Evolutionary conservation across 1,139 yeast species (phyloP), one percentile per base, ranked within the genome.

Genomic region (Candida mesenterica): DNA sequence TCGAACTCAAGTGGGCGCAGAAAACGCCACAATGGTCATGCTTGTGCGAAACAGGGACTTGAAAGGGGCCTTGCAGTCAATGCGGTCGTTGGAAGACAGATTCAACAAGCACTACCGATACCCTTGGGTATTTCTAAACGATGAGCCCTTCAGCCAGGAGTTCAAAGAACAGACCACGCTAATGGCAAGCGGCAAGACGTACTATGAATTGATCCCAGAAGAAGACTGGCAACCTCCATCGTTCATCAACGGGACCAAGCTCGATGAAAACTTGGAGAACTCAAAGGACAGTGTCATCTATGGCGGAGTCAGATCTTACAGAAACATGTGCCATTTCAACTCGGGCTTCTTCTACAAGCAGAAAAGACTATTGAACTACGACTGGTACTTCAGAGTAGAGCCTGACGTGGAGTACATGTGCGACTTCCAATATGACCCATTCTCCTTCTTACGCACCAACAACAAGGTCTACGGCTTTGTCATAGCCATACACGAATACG

Each of bases 151-250:
- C 42, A 57, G 48, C 17, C 60, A 57, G 14, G 72, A 62, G 15
- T 69, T 69, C 45, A 68, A 59, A 15, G 72, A 66, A 34, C 55
- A 76, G 46, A 89, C 97, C 0, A 67, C 82, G 1, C 72, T 86
- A 19, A 85, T 90, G 95, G 95, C 90, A 0, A 82, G 90, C 40
- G 94, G 96, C 0, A 59, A 74, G 33, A 79, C 90, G 1, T 70
- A 40, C 43, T 67, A 71, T 45, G 76, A 70, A 40, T 51, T 70
- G 30, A 64, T 71, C 2, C 75, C 76, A 0, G 44, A 40, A 20
- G 57, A 52, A 15, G 73, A 71, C 46, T 70, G 76, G 76, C 52
- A 68, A 23, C 63, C 68, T 3, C 76, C 76, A 0, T 40, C 45
- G 0, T 64, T 57, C 40, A 68, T 71, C 2, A 65, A 68, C 43